Evolutionary conservation across 177 flowering plant genomes (phyloP).

Genomic region (Vitis hybrid): DNA sequence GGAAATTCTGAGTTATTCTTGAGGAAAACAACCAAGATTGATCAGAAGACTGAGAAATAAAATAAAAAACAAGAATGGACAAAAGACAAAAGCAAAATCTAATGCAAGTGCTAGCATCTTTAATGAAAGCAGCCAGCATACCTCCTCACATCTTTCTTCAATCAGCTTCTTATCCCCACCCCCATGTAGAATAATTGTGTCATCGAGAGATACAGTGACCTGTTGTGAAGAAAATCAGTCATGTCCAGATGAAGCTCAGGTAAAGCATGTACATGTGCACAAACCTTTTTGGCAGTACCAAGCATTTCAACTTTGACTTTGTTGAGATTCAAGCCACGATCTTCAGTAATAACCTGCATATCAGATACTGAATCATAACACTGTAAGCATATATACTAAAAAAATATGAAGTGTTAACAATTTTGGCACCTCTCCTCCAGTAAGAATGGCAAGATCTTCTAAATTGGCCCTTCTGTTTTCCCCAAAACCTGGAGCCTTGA

Average conservation of each 20-base stretch:
- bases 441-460: constrained; percentile 79
- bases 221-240: constrained; percentile 23
- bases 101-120: too few species aligned
- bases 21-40: too few species aligned
- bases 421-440: constrained; percentile 77
- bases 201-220: constrained; percentile 83
- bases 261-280: constrained; percentile 10
- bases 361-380: neutral
- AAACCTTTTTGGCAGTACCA: constrained; percentile 82
- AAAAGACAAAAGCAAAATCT: neutral
- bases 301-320: constrained; percentile 66
- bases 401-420: neutral
- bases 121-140: constrained; percentile 15
- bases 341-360: constrained; percentile 72
- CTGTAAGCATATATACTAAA: neutral
- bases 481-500: constrained; percentile 96
- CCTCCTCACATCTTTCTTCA: constrained; percentile 94
- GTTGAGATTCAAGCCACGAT: constrained; percentile 57
- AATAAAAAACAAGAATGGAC: neutral
- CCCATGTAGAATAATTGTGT: constrained; percentile 75
- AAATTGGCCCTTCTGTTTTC: constrained; percentile 76
- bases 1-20: too few species aligned
- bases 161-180: constrained; percentile 82
- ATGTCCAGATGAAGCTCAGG: neutral
- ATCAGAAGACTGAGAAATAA: too few species aligned